Conservation (phyloP, 73 alveolate genomes). For the Tetrahymena thermophila region DNA sequence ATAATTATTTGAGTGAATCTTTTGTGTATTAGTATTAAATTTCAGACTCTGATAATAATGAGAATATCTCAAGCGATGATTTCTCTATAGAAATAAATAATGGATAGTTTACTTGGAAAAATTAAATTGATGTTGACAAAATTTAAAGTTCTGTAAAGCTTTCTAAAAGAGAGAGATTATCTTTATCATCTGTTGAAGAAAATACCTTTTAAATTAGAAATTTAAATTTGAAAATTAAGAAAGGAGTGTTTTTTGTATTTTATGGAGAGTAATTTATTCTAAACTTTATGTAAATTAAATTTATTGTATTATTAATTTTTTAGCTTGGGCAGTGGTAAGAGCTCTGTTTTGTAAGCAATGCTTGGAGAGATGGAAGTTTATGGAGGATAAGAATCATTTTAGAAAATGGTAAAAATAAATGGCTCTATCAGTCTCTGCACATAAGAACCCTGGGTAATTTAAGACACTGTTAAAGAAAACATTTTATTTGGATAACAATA, state of each 20-base stretch:
- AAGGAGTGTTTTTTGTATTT: background rate
- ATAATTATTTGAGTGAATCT: background rate
- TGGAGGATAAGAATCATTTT: conserved; percentile 19
- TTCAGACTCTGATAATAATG: background rate
- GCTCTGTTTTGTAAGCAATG: background rate
- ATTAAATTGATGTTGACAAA: background rate
- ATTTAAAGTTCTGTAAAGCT: background rate
- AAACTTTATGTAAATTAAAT: background rate
- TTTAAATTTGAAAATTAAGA: background rate
- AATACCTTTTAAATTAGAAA: background rate
- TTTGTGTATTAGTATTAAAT: background rate
- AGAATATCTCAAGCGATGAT: background rate
- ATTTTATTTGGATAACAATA: conserved; percentile 61
- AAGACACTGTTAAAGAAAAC: conserved; percentile 79
- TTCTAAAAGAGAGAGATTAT: background rate
- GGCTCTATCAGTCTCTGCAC: conserved; percentile 54
- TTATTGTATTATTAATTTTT: background rate
- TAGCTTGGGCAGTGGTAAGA: conserved; percentile 26
- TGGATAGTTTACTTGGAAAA: background rate
- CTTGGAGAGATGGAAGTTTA: conserved; percentile 23
- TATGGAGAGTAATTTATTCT: background rate
- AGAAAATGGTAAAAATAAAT: conserved; percentile 15
- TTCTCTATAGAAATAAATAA: background rate
- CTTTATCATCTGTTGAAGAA: background rate
- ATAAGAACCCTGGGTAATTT: conserved; percentile 83